phyloP scores from a whole-genome alignment of 75 land plant species.

The Selaginella moellendorffii region DNA sequence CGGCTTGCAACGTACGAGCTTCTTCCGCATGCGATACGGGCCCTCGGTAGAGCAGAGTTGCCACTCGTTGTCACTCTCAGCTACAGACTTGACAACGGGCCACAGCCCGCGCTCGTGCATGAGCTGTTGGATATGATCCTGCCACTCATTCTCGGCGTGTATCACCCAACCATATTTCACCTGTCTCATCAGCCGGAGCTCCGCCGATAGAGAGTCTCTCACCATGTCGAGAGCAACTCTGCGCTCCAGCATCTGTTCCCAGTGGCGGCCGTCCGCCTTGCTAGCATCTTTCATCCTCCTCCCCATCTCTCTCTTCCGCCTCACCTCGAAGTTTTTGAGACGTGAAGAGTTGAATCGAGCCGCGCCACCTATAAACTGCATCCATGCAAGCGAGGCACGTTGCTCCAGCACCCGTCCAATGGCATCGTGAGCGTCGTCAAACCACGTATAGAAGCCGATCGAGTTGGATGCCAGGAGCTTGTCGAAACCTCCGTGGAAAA shows the following conservation, averaged over 20 bases:
- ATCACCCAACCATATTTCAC: constrained; percentile 99
- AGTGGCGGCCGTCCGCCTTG: constrained; percentile 48
- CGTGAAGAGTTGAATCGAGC: constrained; percentile 76
- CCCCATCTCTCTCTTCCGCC: constrained; percentile 71
- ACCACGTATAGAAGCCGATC: constrained; percentile 58
- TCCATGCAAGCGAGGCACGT: constrained; percentile 74
- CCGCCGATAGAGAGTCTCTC: constrained; percentile 82
- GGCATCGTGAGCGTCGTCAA: constrained; percentile 42
- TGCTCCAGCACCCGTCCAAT: constrained; percentile 68
- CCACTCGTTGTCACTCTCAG: no score
- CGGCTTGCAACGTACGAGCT: constrained; percentile 55
- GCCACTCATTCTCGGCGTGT: constrained; percentile 99
- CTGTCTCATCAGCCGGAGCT: constrained; percentile 81
- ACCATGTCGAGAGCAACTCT: constrained; percentile 67
- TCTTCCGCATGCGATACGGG: constrained; percentile 95
- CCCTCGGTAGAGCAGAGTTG: constrained; percentile 97
- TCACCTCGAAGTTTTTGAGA: constrained; percentile 58
- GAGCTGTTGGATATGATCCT: constrained; percentile 78
- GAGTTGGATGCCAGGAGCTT: constrained; percentile 45
- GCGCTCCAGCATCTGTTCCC: constrained; percentile 68
- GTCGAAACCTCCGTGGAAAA: constrained; percentile 91
- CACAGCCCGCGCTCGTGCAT: constrained; percentile 92
- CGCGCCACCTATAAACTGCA: constrained; percentile 57
- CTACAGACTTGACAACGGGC: no score
- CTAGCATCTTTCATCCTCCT: constrained; percentile 42